These are phyloP conservation scores for Phytophthora citrophthora DNA, from an alignment of 352 stramenopile genomes.

Conservation along the genomic window DNA sequence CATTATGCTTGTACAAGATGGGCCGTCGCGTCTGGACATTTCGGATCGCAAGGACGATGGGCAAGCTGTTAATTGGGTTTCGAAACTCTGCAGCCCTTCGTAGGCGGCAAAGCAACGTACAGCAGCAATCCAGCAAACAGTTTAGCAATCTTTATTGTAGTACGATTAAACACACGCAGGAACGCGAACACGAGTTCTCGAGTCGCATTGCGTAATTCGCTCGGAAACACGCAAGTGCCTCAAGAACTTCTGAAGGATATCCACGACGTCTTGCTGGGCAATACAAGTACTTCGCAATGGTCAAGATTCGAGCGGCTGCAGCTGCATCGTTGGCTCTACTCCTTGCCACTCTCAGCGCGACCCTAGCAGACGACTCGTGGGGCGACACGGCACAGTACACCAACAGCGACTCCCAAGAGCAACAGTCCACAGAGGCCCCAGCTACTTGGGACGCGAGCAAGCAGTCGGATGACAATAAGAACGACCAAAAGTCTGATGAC, in stretches of 20 bases:
- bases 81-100: background rate
- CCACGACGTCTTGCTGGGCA: conserved; percentile 1
- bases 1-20: too few relatives aligned
- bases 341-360: conserved; percentile 17
- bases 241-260: background rate
- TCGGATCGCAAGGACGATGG: conserved; percentile 17
- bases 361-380: conserved; percentile 24
- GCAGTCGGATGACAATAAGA: conserved; percentile 18
- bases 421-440: conserved; percentile 17
- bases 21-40: conserved; percentile 5
- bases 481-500: conserved; percentile 6
- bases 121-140: conserved; percentile 13
- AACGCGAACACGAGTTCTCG: background rate
- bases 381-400: conserved; percentile 20
- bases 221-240: conserved; percentile 10
- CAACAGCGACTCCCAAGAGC: conserved; percentile 8
- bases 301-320: conserved; percentile 22
- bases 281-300: conserved; percentile 2
- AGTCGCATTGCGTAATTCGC: conserved; percentile 26
- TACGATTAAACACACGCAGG: conserved; percentile 10
- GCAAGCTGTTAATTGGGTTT: background rate
- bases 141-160: background rate
- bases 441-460: conserved; percentile 11
- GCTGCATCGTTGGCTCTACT: conserved; percentile 18
- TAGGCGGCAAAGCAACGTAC: conserved; percentile 11